A percentile compares a stretch with the other conserved stretches of the same genome.
These are phyloP conservation scores for Lasiosphaeriaceae sp. DNA, from an alignment of 495 filamentous ascomycete species.

Conservation along the genomic window DNA sequence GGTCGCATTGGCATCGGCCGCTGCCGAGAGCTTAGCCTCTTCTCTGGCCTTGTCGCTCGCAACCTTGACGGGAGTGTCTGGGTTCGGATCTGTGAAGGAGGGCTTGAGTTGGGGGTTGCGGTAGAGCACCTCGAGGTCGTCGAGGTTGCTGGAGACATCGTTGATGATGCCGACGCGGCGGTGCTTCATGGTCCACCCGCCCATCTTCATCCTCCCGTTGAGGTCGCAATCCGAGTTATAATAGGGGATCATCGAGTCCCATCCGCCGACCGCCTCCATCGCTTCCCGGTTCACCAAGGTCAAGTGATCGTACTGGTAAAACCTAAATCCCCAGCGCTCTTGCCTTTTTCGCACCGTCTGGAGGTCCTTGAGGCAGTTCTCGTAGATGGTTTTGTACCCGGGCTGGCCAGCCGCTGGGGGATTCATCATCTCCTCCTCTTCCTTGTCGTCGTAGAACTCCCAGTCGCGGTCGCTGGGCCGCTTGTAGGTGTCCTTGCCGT, in stretches of 20 bases:
- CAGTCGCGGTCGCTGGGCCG: conserved; percentile 23
- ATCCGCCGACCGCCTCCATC: conserved; percentile 52
- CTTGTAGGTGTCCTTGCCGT: conserved; percentile 30
- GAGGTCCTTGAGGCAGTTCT: conserved; percentile 42
- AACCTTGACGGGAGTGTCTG: conserved; percentile 19
- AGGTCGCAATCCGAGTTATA: conserved; percentile 61
- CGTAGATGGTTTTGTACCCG: conserved; percentile 45
- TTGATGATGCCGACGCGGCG: conserved; percentile 47
- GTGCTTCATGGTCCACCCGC: conserved; percentile 44
- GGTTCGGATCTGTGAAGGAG: conserved; percentile 39
- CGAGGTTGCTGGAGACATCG: conserved; percentile 46
- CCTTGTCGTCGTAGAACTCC: neutral
- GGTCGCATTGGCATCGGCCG: neutral
- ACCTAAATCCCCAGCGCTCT: conserved; percentile 47
- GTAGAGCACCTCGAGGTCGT: conserved; percentile 46
- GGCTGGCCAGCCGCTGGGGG: conserved; percentile 20
- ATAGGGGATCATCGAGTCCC: conserved; percentile 59
- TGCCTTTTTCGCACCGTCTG: conserved; percentile 23
- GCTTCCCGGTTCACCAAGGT: conserved; percentile 54
- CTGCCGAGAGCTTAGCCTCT: conserved; percentile 16
- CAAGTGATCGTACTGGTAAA: conserved; percentile 58
- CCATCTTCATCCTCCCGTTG: conserved; percentile 51
- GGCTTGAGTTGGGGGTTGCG: conserved; percentile 33
- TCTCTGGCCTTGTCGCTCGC: conserved; percentile 10
- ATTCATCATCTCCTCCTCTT: conserved; percentile 17